Percentiles rank a stretch among this genome's conserved stretches.
Evolutionary conservation across 257 asterid genomes (phyloP).

Genomic region (Haberlea rhodopensis): DNA sequence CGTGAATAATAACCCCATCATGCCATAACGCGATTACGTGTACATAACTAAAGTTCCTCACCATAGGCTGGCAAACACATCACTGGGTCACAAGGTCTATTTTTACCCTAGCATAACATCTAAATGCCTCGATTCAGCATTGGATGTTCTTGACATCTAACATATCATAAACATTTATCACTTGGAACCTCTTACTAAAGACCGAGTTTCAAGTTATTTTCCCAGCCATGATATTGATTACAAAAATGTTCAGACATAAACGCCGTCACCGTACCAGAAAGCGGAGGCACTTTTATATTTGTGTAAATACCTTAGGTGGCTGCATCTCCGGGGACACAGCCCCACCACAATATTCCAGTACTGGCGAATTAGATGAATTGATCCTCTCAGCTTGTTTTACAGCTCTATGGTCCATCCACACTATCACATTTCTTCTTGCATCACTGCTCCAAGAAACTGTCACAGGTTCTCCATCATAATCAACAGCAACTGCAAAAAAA

Average conservation of each 20-base stretch:
- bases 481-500: constrained; percentile 82
- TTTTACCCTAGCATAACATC: neutral
- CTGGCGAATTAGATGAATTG: constrained; percentile 83
- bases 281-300: constrained; percentile 16
- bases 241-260: neutral
- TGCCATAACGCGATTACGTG: too few species aligned
- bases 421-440: constrained; percentile 83
- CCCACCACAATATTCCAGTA: constrained; percentile 92
- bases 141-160: neutral
- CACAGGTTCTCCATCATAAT: constrained; percentile 90
- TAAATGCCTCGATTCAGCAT: constrained; percentile 4
- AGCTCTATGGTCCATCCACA: constrained; percentile 99
- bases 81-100: neutral
- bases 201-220: neutral
- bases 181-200: neutral
- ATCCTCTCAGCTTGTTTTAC: constrained; percentile 87
- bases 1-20: neutral
- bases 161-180: constrained; percentile 1
- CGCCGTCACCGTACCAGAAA: constrained; percentile 18
- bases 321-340: constrained; percentile 94
- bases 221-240: constrained; percentile 1
- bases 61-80: neutral
- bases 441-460: constrained; percentile 92
- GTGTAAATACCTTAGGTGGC: constrained; percentile 80
- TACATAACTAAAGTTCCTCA: too few species aligned